Percentiles rank a stretch among this genome's conserved stretches.
Evolutionary conservation across 768 basidiomycete genomes (phyloP).

Genomic region (Rhizopogon vesiculosus): DNA sequence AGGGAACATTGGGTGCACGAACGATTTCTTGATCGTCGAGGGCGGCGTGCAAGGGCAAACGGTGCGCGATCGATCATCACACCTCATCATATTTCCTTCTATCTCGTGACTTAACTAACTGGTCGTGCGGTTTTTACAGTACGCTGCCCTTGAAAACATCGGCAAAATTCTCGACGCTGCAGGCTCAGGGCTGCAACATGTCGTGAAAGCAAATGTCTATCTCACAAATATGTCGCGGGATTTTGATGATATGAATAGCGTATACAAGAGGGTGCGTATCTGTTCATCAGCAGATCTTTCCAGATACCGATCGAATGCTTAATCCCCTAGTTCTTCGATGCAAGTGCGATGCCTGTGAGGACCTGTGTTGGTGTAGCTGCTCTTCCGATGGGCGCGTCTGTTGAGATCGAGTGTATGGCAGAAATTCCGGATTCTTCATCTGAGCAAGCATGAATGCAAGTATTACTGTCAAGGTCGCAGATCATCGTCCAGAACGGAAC

Average conservation of each 20-base stretch:
- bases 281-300: not conserved
- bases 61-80: constrained; percentile 20
- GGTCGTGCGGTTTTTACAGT: constrained; percentile 15
- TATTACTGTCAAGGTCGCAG: not conserved
- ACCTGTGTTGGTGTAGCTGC: constrained; percentile 54
- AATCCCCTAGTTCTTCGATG: constrained; percentile 40
- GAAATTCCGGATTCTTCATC: constrained; percentile 16
- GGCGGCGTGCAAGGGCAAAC: constrained; percentile 35
- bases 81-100: not conserved
- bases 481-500: not conserved
- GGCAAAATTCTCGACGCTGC: constrained; percentile 31
- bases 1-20: constrained; percentile 33
- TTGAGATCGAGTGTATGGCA: constrained; percentile 62
- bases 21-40: constrained; percentile 25
- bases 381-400: constrained; percentile 47
- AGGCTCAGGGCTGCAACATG: constrained; percentile 30
- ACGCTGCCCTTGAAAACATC: constrained; percentile 35
- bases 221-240: constrained; percentile 32
- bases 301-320: not conserved
- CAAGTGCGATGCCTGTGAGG: constrained; percentile 44
- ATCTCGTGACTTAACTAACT: not conserved
- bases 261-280: constrained; percentile 29
- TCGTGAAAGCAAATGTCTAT: constrained; percentile 39
- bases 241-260: constrained; percentile 34
- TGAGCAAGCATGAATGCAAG: not conserved